phyloP scores from a whole-genome alignment of 306 rosid species.

The apple (Malus domestica) region DNA sequence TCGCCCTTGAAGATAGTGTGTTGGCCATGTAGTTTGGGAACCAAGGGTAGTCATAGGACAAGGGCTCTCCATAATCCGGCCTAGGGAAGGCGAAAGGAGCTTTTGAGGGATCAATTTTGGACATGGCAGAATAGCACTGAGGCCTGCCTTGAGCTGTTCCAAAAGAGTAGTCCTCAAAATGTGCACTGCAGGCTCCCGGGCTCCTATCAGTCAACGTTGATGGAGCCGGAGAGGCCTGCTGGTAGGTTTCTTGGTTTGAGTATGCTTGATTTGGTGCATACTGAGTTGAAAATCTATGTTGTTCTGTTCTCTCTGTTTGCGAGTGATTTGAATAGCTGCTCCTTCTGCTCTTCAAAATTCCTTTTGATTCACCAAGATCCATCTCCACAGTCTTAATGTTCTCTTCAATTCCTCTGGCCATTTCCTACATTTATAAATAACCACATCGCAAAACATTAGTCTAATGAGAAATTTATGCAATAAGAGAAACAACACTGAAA shows the following conservation, averaged over 20 bases:
- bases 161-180: constrained; percentile 58
- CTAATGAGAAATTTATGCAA: background rate
- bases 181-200: constrained; percentile 63
- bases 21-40: constrained; percentile 94
- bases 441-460: background rate
- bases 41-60: constrained; percentile 55
- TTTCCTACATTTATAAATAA: constrained; percentile 38
- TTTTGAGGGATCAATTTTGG: constrained; percentile 40
- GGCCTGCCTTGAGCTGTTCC: constrained; percentile 71
- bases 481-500: background rate
- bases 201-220: constrained; percentile 58
- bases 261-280: constrained; percentile 21
- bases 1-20: constrained; percentile 83
- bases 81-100: constrained; percentile 53
- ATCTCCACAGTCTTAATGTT: constrained; percentile 90
- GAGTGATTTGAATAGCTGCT: constrained; percentile 43
- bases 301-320: constrained; percentile 22
- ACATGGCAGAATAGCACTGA: constrained; percentile 48
- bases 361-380: constrained; percentile 58
- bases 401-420: constrained; percentile 58
- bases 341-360: constrained; percentile 39
- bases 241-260: constrained; percentile 45
- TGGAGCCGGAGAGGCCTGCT: constrained; percentile 55
- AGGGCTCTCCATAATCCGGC: constrained; percentile 47
- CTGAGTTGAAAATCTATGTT: constrained; percentile 27